phyloP scores from a whole-genome alignment of 2,329 filamentous ascomycete genomes.

The Gnomoniopsis sp. region DNA sequence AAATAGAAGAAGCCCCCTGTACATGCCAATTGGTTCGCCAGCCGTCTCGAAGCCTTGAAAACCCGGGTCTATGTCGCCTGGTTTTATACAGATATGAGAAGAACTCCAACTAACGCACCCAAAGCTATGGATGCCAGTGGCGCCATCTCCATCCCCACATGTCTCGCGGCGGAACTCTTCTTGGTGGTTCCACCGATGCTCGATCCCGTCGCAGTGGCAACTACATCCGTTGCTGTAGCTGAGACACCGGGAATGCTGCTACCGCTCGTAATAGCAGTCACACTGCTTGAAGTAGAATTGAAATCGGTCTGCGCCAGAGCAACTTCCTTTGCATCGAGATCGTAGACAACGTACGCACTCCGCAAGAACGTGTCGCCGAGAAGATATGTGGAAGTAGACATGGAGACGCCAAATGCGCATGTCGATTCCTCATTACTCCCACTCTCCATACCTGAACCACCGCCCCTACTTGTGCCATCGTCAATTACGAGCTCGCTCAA shows the following conservation, averaged over 20 bases:
- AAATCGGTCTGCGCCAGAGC: constrained; percentile 51
- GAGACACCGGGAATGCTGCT: constrained; percentile 8
- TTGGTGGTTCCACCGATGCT: neutral
- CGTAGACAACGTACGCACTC: constrained; percentile 53
- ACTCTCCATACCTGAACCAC: constrained; percentile 26
- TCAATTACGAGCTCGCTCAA: constrained; percentile 38
- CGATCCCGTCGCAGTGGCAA: neutral
- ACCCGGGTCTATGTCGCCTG: neutral
- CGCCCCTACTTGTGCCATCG: constrained; percentile 28
- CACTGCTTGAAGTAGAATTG: constrained; percentile 38
- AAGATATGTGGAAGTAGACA: constrained; percentile 26
- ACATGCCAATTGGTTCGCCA: neutral
- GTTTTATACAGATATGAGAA: neutral
- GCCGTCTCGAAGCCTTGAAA: neutral
- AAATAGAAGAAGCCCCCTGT: neutral
- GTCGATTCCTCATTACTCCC: neutral
- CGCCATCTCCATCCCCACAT: neutral
- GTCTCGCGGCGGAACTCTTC: neutral
- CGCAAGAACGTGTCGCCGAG: constrained; percentile 47
- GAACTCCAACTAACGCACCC: neutral
- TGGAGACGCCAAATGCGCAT: constrained; percentile 9
- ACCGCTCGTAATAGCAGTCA: constrained; percentile 23
- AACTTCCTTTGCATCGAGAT: constrained; percentile 47
- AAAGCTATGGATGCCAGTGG: neutral
- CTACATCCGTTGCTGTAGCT: neutral